These are phyloP conservation scores for Macrophomina pseudophaseolina DNA, from an alignment of 2,329 filamentous ascomycete genomes.

Conservation along the genomic window DNA sequence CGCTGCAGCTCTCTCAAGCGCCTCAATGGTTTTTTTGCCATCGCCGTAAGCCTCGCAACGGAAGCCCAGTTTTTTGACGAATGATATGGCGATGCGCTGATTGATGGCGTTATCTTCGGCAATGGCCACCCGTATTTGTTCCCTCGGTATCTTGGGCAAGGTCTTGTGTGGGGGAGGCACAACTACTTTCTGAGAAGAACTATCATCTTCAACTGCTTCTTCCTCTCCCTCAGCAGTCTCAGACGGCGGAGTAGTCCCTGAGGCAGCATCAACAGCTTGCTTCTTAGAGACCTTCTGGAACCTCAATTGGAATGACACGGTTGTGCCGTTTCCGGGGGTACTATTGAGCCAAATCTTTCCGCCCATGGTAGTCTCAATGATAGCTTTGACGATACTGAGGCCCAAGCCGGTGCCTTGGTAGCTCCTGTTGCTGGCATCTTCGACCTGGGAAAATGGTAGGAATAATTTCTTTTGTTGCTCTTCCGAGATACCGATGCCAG, in stretches of 20 bases:
- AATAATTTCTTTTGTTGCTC: constrained; percentile 86
- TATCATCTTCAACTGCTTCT: constrained; percentile 48
- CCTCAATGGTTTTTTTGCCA: constrained; percentile 85
- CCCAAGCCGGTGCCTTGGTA: constrained; percentile 92
- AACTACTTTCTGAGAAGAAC: constrained; percentile 37
- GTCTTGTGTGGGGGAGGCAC: constrained; percentile 59
- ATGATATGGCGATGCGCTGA: constrained; percentile 90
- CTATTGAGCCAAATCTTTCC: constrained; percentile 84
- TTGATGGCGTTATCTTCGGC: constrained; percentile 97
- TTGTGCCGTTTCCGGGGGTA: constrained; percentile 71
- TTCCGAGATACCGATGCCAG: constrained; percentile 86
- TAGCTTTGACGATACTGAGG: constrained; percentile 90
- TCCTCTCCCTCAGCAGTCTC: constrained; percentile 52
- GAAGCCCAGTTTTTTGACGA: constrained; percentile 84
- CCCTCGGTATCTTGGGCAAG: constrained; percentile 73
- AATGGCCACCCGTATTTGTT: constrained; percentile 85
- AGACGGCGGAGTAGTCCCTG: constrained; percentile 46
- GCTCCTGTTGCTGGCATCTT: constrained; percentile 85
- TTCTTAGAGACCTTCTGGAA: constrained; percentile 80
- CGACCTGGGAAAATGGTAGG: constrained; percentile 90
- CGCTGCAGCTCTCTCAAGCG: constrained; percentile 72
- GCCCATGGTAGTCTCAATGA: constrained; percentile 91
- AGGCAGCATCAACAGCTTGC: constrained; percentile 52
- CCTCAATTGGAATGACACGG: constrained; percentile 77
- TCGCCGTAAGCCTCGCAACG: constrained; percentile 89